phyloP scores from a whole-genome alignment of 371 early-diverging fungal genomes.

The Mucor ambiguus region DNA sequence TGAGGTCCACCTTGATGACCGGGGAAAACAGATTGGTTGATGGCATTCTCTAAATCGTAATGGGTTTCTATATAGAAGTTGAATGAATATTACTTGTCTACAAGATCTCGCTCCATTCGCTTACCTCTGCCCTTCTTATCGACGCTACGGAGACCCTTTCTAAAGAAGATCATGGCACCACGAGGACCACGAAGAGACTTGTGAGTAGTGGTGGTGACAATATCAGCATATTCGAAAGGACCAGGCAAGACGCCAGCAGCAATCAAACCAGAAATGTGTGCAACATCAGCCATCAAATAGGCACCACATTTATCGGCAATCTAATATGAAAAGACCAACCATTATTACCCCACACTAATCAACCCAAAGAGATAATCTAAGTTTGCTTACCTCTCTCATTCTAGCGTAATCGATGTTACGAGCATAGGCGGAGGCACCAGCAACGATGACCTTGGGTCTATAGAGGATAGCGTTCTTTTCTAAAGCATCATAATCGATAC shows the following conservation, averaged over 20 bases:
- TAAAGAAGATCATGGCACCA: conserved; percentile 98
- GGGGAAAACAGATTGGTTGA: conserved; percentile 99
- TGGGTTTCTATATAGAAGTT: conserved; percentile 52
- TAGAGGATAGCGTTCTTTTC: conserved; percentile 85
- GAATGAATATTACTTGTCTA: background rate
- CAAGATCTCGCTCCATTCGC: conserved; percentile 7
- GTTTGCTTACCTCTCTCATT: conserved; percentile 71
- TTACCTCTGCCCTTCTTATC: conserved; percentile 85
- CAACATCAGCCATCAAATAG: conserved; percentile 98
- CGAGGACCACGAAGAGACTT: conserved; percentile 99
- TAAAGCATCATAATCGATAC: conserved; percentile 95
- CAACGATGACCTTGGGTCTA: conserved; percentile 97
- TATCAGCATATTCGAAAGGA: conserved; percentile 96
- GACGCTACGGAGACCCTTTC: conserved; percentile 83
- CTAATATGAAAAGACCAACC: conserved; percentile 34
- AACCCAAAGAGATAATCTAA: conserved; percentile 11
- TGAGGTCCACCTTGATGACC: conserved; percentile 99
- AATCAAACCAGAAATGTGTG: conserved; percentile 95
- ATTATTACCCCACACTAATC: background rate
- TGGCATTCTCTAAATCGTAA: conserved; percentile 91
- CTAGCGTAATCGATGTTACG: conserved; percentile 96
- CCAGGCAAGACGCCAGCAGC: conserved; percentile 87
- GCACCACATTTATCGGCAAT: conserved; percentile 87
- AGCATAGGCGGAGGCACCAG: conserved; percentile 98
- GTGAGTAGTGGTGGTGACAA: conserved; percentile 99